These are phyloP conservation scores for Colletotrichum scovillei DNA, from an alignment of 2,329 filamentous ascomycete species.

Conservation along the genomic window DNA sequence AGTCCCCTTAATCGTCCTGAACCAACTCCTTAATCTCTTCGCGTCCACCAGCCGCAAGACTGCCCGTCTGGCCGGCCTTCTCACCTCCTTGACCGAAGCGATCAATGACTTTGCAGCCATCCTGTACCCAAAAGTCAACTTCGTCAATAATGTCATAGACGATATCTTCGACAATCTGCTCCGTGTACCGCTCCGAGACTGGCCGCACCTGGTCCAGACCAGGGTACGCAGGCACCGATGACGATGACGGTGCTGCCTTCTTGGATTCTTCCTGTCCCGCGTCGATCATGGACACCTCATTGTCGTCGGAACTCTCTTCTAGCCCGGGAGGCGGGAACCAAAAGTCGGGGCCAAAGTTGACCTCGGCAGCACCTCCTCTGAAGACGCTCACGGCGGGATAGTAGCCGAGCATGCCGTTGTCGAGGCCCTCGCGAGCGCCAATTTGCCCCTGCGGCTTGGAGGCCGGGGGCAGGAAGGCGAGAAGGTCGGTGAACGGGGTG, in stretches of 20 bases:
- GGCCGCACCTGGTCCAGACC: conserved; percentile 59
- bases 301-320: conserved; percentile 49
- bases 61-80: conserved; percentile 56
- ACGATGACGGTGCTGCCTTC: background rate
- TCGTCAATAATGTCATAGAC: conserved; percentile 95
- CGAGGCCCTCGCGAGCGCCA: conserved; percentile 85
- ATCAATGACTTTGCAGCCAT: conserved; percentile 65
- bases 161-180: conserved; percentile 95
- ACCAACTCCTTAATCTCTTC: conserved; percentile 75
- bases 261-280: conserved; percentile 27
- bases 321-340: conserved; percentile 83
- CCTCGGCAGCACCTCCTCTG: conserved; percentile 88
- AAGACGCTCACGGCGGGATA: conserved; percentile 95
- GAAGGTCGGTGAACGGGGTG: conserved; percentile 86
- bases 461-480: conserved; percentile 92
- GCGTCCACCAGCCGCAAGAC: conserved; percentile 52
- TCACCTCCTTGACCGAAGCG: conserved; percentile 47
- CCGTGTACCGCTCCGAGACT: conserved; percentile 83
- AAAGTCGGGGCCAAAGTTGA: conserved; percentile 94
- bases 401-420: conserved; percentile 96
- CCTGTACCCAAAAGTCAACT: conserved; percentile 87
- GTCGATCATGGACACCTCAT: conserved; percentile 60
- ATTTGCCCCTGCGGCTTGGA: conserved; percentile 78
- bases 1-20: conserved; percentile 63
- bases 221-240: background rate